Evolutionary conservation across 345 rosid species (phyloP), one percentile per base, ranked within the genome.

Genomic region (Citrus hindsii): DNA sequence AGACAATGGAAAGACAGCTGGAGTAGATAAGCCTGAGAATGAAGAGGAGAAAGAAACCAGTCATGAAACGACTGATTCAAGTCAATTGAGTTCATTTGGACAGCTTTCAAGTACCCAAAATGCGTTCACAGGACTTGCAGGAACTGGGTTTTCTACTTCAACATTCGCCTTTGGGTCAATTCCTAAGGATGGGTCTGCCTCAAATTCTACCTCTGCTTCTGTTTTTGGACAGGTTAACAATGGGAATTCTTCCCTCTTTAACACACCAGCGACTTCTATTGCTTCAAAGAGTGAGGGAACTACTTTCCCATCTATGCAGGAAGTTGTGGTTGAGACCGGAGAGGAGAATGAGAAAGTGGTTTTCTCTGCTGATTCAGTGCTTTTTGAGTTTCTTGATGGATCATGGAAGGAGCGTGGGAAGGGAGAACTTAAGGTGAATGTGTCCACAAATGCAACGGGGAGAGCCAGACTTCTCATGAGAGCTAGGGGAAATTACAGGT

Each of bases 361-460:
- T 73, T 96, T 94, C 85, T 78, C 92, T 9, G 91, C 99, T 69
- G 98, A 92, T 68, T 90, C 98, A 3, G 82, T 87, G 35, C 76
- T 92, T 83, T 96, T 92, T 77, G 99, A 96, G 74, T 96, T 71
- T 79, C 67, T 83, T 8, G 92, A 90, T 73, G 90, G 93, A 30
- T 81, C 84, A 53, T 96, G 99, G 99, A 96, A 93, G 89, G 99
- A 96, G 83, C 98, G 99, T 19, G 99, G 99, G 9, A 94, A 96
- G 87, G 98, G 99, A 79, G 99, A 89, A 74, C 78, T 94, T 65
- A 96, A 90, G 85, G 94, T 96, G 79, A 94, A 96, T 51, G 92
- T 94, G 9, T 87, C 91, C 2, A 85, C 91, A 59, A 33, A 81
- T 6, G 97, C 84, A 22, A 13, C 83, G 4, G 91, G 87, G 76